phyloP scores from a whole-genome alignment of 2,329 filamentous ascomycete genomes.

The Remersonia thermophila region DNA sequence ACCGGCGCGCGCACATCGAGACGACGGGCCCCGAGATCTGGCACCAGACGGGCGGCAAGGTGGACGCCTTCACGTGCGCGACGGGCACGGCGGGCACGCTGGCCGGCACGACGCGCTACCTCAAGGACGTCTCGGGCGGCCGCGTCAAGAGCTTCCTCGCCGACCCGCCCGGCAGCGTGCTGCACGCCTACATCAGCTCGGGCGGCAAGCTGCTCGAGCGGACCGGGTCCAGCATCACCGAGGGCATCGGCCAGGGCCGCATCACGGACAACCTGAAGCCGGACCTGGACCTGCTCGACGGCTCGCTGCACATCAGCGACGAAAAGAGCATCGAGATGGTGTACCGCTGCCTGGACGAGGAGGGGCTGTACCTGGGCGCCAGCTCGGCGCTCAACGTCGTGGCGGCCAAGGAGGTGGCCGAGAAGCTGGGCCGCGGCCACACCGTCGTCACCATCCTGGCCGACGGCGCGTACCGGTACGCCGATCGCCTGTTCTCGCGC shows the following conservation, averaged over 20 bases:
- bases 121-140: constrained; percentile 72
- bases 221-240: constrained; percentile 78
- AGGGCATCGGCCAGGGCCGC: constrained; percentile 93
- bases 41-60: constrained; percentile 71
- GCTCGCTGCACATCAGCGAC: constrained; percentile 71
- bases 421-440: constrained; percentile 76
- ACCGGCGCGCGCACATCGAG: constrained; percentile 87
- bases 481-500: constrained; percentile 80
- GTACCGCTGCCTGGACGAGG: constrained; percentile 88
- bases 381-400: constrained; percentile 92
- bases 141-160: constrained; percentile 79
- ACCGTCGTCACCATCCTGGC: constrained; percentile 90
- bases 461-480: constrained; percentile 95
- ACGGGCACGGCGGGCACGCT: constrained; percentile 89
- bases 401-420: constrained; percentile 84
- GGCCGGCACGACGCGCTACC: constrained; percentile 74
- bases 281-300: constrained; percentile 75
- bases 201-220: constrained; percentile 77
- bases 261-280: constrained; percentile 88
- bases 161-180: constrained; percentile 83
- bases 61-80: constrained; percentile 92
- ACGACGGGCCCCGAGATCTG: constrained; percentile 97
- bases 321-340: constrained; percentile 97
- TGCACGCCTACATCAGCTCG: constrained; percentile 82
- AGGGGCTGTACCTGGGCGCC: constrained; percentile 88